Conservation (phyloP, 805 yeast genomes). For the Dipodascopsis tothii region DNA sequence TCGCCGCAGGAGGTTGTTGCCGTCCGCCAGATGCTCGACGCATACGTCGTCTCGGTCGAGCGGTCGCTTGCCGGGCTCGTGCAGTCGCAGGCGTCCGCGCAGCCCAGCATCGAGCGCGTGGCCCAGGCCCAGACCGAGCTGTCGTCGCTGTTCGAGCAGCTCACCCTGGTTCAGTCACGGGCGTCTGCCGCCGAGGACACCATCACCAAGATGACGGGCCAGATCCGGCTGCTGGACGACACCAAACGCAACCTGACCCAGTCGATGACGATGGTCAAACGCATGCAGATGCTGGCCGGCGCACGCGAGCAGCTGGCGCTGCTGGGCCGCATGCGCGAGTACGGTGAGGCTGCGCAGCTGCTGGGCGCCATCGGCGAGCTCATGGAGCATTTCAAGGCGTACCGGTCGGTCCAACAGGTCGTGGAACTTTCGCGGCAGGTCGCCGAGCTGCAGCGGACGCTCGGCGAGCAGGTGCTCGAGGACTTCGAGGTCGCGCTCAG, state of each 20-base stretch:
- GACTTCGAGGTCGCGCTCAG: constrained; percentile 56
- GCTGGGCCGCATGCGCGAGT: constrained; percentile 41
- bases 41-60: background rate
- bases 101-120: constrained; percentile 19
- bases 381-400: constrained; percentile 64
- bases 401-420: constrained; percentile 75
- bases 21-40: background rate
- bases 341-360: constrained; percentile 49
- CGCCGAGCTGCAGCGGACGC: constrained; percentile 48
- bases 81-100: constrained; percentile 17
- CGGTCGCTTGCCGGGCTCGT: background rate
- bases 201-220: constrained; percentile 64
- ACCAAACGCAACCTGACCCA: constrained; percentile 76
- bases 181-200: constrained; percentile 52
- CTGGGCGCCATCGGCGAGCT: constrained; percentile 68
- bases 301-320: constrained; percentile 58
- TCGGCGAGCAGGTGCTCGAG: constrained; percentile 61
- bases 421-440: constrained; percentile 57
- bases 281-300: constrained; percentile 76
- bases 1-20: background rate
- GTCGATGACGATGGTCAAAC: constrained; percentile 77
- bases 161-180: constrained; percentile 41
- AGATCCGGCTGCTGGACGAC: constrained; percentile 69
- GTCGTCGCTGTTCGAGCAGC: constrained; percentile 27
- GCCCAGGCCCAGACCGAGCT: constrained; percentile 19